Conservation (phyloP, 257 asterid species). For the Nicotiana noctiflora region DNA sequence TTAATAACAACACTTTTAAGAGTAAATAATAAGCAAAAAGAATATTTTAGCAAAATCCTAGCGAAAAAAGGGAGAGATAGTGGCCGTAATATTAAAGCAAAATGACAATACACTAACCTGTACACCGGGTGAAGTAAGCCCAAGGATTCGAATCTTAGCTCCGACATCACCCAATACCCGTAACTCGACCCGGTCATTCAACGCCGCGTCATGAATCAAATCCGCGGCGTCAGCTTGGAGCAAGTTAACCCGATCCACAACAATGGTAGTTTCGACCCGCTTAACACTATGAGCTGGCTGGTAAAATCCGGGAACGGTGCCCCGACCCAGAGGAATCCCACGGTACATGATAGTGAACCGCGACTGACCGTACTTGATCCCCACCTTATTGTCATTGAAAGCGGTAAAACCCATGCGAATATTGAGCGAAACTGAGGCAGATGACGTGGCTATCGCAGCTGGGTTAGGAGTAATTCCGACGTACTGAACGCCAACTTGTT, state of each 20-base stretch:
- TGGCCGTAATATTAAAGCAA: neutral
- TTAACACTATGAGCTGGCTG: constrained; percentile 80
- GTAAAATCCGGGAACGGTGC: constrained; percentile 58
- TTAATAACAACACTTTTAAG: neutral
- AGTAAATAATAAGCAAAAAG: neutral
- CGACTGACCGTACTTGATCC: constrained; percentile 85
- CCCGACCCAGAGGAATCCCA: constrained; percentile 92
- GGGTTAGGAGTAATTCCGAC: constrained; percentile 57
- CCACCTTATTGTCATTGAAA: constrained; percentile 77
- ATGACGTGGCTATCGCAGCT: constrained; percentile 49
- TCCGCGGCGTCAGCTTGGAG: constrained; percentile 79
- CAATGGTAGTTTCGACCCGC: constrained; percentile 52
- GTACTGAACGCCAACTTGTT: constrained; percentile 84
- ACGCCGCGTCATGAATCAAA: constrained; percentile 62
- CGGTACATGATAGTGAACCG: constrained; percentile 79
- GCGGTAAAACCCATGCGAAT: constrained; percentile 74
- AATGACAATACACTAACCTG: constrained; percentile 44
- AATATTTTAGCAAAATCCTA: neutral
- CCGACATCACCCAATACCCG: constrained; percentile 90
- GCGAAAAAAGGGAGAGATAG: neutral
- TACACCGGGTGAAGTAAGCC: constrained; percentile 87
- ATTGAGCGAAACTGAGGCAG: constrained; percentile 67
- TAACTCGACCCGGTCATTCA: constrained; percentile 85
- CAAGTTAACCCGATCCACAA: constrained; percentile 78
- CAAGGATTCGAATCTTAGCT: constrained; percentile 85